Evolutionary conservation across 306 rosid species (phyloP), one percentile per base, ranked within the genome.

Genomic region (Leucaena leucocephala): DNA sequence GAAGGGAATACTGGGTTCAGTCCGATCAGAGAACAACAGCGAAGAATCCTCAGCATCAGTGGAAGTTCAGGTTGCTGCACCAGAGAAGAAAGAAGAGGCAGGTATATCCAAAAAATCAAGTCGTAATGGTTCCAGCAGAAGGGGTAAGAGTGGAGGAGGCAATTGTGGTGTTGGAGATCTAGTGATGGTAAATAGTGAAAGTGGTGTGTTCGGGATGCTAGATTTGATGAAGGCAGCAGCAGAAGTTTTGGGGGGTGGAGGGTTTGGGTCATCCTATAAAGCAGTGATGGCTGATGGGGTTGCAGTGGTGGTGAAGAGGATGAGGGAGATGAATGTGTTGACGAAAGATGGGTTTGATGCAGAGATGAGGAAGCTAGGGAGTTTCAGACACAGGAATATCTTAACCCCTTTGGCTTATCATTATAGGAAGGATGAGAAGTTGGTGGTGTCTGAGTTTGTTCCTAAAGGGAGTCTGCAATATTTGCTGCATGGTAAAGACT

Each of bases 191-290:
- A 88, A 85, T 70, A 80, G 83, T 2, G 93, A 94, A 49, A 94
- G 82, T 74, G 93, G 97, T 55, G 84, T 71, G 33, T 87, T 94
- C 42, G 94, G 91, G 40, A 74, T 94, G 78, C n/a, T 86, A 12
- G 97, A 94, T 86, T 86, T 94, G 86, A 89, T 92, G 94, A 88
- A 82, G 73, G 93, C 98, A 0, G 75, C 95, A 0, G 98, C 97
- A 0, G 97, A 92, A 64, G 97, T 94, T 15, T 84, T 94, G 10
- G 93, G 97, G 35, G 89, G 84, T 72, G 97, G 98, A 19, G 85
- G 86, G 19, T 75, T 86, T 65, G 94, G 97, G 19, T 94, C 94
- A 1, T 87, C 97, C 42, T 94, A 94, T 75, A 94, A 90, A 82
- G 97, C 97, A 12, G 86, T 90, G 16, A 84, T 94, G 92, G 81